Percentiles rank a stretch among this genome's conserved stretches.
phyloP scores from a whole-genome alignment of 1,284 basidiomycete genomes.

The Leccinum fallax region DNA sequence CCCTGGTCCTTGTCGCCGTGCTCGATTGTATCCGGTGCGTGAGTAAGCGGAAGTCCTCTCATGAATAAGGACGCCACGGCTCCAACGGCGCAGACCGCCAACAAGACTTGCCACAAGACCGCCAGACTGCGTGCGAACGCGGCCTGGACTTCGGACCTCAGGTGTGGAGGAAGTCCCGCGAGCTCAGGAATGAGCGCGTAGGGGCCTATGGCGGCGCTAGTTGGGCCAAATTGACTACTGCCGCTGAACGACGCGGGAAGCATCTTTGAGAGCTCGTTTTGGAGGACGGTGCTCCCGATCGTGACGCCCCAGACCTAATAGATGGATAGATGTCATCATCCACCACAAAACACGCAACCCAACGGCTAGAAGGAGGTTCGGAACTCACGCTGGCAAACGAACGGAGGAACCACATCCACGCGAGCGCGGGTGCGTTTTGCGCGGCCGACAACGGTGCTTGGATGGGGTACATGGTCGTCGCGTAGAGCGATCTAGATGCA shows the following conservation, averaged over 20 bases:
- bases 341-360: background rate
- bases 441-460: conserved; percentile 33
- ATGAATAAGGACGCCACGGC: conserved; percentile 19
- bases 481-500: background rate
- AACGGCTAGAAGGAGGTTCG: background rate
- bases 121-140: conserved; percentile 18
- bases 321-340: background rate
- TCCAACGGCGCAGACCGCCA: conserved; percentile 10
- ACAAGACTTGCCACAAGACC: conserved; percentile 17
- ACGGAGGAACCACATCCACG: conserved; percentile 33
- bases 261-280: conserved; percentile 17
- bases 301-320: conserved; percentile 26
- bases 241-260: conserved; percentile 10
- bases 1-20: background rate
- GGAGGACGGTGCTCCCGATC: conserved; percentile 24
- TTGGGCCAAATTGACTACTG: conserved; percentile 2
- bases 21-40: conserved; percentile 12
- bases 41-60: conserved; percentile 11
- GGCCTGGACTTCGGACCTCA: conserved; percentile 6
- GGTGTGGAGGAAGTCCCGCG: conserved; percentile 3
- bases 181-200: conserved; percentile 23
- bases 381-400: conserved; percentile 24
- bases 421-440: conserved; percentile 29
- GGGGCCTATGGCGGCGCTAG: conserved; percentile 3
- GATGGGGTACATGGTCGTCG: conserved; percentile 33